Percentiles rank a stretch among this genome's conserved stretches.
phyloP scores from a whole-genome alignment of 139 green algal genomes.

The Tetradesmus lagerheimii region DNA sequence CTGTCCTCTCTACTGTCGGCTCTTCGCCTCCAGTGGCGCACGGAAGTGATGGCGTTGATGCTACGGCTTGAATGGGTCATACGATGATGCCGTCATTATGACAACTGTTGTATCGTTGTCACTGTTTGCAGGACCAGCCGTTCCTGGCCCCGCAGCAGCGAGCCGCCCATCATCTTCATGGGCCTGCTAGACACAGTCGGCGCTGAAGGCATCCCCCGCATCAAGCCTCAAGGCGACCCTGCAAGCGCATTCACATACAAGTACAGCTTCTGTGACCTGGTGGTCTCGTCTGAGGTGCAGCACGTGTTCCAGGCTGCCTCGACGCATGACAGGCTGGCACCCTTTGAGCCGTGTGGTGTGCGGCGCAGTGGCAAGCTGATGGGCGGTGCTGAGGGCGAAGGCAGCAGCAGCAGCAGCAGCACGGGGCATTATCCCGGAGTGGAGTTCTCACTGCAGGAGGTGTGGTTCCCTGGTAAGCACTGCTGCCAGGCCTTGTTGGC shows the following conservation, averaged over 20 bases:
- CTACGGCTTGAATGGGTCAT: too few species aligned
- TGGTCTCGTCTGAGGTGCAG: not conserved
- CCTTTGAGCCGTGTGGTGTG: not conserved
- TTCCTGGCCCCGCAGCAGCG: not conserved
- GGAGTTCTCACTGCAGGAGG: not conserved
- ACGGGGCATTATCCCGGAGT: not conserved
- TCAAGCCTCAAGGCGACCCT: not conserved
- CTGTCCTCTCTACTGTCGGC: too few species aligned
- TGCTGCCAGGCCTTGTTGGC: too few species aligned
- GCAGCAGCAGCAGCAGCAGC: not conserved
- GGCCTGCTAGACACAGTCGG: not conserved
- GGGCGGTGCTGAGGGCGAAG: not conserved
- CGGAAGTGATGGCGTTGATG: too few species aligned
- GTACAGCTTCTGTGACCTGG: not conserved
- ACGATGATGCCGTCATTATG: too few species aligned
- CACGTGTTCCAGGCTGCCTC: slow-evolving; percentile 9
- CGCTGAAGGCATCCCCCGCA: not conserved
- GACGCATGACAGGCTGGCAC: not conserved
- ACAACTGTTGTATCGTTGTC: too few species aligned
- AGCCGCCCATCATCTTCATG: not conserved
- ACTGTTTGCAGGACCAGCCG: too few species aligned
- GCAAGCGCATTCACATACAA: not conserved
- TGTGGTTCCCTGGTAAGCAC: not conserved
- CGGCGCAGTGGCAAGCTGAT: not conserved
- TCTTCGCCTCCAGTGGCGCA: too few species aligned